A percentile compares a stretch with the other conserved stretches of the same genome.
Evolutionary conservation across 352 stramenopile genomes (phyloP).

Genomic region (Phytophthora palmivora): DNA sequence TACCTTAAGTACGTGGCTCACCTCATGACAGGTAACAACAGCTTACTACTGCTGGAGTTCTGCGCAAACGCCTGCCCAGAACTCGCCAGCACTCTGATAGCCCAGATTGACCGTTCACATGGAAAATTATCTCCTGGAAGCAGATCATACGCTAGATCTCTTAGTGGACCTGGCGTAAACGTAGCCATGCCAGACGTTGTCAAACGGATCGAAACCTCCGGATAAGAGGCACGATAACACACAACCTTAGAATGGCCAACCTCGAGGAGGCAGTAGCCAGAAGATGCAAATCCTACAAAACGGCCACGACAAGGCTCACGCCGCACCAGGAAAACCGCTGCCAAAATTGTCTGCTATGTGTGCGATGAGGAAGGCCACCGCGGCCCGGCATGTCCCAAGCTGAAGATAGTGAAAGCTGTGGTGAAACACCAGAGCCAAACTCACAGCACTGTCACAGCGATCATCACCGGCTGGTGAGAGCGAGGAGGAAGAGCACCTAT

Average conservation of each 20-base stretch:
- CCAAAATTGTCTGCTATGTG: constrained; percentile 15
- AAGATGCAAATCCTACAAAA: neutral
- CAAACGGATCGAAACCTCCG: neutral
- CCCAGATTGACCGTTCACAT: constrained; percentile 2
- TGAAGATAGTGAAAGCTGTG: constrained; percentile 2
- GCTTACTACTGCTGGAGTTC: constrained; percentile 8
- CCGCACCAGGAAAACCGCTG: constrained; percentile 1
- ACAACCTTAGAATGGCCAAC: neutral
- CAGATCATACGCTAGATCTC: too few species aligned
- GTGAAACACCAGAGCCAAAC: constrained; percentile 5
- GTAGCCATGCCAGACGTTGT: too few species aligned
- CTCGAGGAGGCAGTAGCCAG: constrained; percentile 1
- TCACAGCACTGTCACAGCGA: constrained; percentile 2
- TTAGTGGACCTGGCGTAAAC: neutral
- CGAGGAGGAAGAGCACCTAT: too few species aligned
- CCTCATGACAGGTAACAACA: constrained; percentile 22
- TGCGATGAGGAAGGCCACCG: constrained; percentile 21
- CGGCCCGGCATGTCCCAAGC: too few species aligned
- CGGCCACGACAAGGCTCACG: constrained; percentile 1
- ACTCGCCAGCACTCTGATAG: constrained; percentile 8
- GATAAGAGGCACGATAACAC: neutral
- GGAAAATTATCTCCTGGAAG: too few species aligned
- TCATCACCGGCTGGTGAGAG: too few species aligned
- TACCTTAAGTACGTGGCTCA: constrained; percentile 23
- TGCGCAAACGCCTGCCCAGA: constrained; percentile 10